Base-by-base conservation (phyloP, 345 rosid genomes). In the Hibiscus mutabilis region DNA sequence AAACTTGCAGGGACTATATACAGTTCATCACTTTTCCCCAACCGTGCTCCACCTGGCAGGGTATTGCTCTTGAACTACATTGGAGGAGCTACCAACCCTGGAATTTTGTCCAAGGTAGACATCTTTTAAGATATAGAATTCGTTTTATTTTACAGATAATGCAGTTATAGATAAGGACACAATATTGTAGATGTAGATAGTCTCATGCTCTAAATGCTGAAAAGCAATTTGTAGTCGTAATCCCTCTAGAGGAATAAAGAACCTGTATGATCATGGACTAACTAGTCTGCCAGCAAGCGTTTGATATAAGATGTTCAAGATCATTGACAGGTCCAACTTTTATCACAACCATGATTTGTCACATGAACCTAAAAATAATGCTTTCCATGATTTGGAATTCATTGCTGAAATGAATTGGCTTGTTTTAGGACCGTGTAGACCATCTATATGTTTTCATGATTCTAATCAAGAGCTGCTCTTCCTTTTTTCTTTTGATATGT, bases 1-100 rank as follows among this genome's bases (percentile, higher is more conserved):
- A 64, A 31, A 16, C 29, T 60, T 60, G 74, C 88, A 90, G 97
- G 97, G 75, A 89, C 97, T 60, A 86, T 91, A 72, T 94, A 94
- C 82, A 91, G 97, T 82, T 90, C 97, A 51, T 88, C 98, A 2
- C 97, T 94, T 73, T 94, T 94, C 78, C 96, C 96, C 21, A 87
- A 91, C 77, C 86, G 98, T 73, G 95, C 92, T 49, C 97, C 93
- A 21, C 76, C 78, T 49, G 97, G 96, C 77, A 88, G 87, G 73
- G 79, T 90, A 63, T 77, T 91, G 84, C 93, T 94, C 56, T 77
- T 89, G 76, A 94, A 87, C 84, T 92, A 84, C 81, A 90, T 92
- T 74, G 96, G 96, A 46, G 97, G 97, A 18, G 91, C 96, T 66
- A 90, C 89, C 52, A 90, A 90, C 83, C 78, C 91, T 31, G 97